A percentile compares a stretch with the other conserved stretches of the same genome.
Conservation (phyloP, 1,284 basidiomycete genomes). For the Paramarasmius palmivorus region DNA sequence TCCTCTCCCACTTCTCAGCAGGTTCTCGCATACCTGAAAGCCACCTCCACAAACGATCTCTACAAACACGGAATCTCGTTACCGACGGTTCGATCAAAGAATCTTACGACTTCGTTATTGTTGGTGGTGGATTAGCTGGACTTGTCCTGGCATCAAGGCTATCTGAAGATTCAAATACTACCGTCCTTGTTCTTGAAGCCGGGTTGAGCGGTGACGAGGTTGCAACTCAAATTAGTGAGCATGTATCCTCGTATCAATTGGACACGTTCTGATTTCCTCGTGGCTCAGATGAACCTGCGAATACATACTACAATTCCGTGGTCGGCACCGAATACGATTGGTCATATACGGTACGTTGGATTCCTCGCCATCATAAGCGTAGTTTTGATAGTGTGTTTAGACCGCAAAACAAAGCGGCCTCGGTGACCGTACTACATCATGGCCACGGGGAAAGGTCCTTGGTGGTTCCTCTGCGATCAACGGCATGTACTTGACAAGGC, state of each 20-base stretch:
- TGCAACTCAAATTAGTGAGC: slow-evolving; percentile 35
- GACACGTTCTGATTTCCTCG: slow-evolving; percentile 13
- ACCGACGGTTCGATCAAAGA: not conserved
- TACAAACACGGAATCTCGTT: too few relatives aligned
- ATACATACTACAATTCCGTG: slow-evolving; percentile 55
- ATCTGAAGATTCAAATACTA: slow-evolving; percentile 57
- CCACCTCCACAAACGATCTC: too few relatives aligned
- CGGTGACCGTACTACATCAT: slow-evolving; percentile 37
- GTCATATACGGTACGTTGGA: slow-evolving; percentile 51
- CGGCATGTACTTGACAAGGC: slow-evolving; percentile 58
- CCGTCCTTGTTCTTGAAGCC: slow-evolving; percentile 72
- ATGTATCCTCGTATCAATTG: slow-evolving; percentile 7
- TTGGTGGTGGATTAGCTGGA: slow-evolving; percentile 64
- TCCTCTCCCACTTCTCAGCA: too few relatives aligned
- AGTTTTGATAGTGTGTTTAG: too few relatives aligned
- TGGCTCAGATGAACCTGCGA: slow-evolving; percentile 27
- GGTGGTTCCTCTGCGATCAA: slow-evolving; percentile 75
- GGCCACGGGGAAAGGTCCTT: slow-evolving; percentile 67
- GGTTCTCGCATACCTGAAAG: too few relatives aligned
- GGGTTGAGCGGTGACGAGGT: slow-evolving; percentile 60
- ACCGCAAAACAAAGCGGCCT: slow-evolving; percentile 39
- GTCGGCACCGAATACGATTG: slow-evolving; percentile 60
- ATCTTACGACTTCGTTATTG: slow-evolving; percentile 49
- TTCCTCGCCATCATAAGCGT: too few relatives aligned
- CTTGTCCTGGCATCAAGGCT: slow-evolving; percentile 63